phyloP scores from a whole-genome alignment of 2,329 filamentous ascomycete genomes.

The Penicillium olsonii region DNA sequence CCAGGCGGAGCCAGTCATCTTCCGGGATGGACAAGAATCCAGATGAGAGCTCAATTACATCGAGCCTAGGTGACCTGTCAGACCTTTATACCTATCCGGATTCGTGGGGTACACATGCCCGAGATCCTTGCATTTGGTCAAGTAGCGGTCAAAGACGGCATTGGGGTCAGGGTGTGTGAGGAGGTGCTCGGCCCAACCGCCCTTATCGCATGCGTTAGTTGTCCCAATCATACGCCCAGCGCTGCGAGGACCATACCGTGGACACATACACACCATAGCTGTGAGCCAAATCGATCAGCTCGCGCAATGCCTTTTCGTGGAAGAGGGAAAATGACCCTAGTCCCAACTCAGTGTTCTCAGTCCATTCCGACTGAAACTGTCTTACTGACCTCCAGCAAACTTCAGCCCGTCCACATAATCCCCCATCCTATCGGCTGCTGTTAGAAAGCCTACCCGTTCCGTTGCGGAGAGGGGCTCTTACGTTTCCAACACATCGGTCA shows the following conservation, averaged over 20 bases:
- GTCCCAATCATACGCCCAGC: not conserved
- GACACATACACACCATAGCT: slow-evolving; percentile 54
- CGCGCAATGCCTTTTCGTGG: slow-evolving; percentile 47
- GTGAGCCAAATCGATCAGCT: slow-evolving; percentile 54
- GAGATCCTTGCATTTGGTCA: slow-evolving; percentile 54
- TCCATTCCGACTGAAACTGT: not conserved
- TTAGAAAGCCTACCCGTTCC: not conserved
- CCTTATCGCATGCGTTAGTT: slow-evolving; percentile 30
- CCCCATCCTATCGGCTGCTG: slow-evolving; percentile 46
- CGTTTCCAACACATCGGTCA: slow-evolving; percentile 57
- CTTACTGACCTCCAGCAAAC: slow-evolving; percentile 49
- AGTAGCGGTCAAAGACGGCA: slow-evolving; percentile 53
- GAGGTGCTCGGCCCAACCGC: slow-evolving; percentile 58
- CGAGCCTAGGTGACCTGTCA: slow-evolving; percentile 42
- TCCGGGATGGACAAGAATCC: slow-evolving; percentile 57
- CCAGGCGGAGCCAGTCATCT: slow-evolving; percentile 56
- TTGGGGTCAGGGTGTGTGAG: slow-evolving; percentile 50
- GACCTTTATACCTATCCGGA: not conserved
- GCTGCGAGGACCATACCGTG: slow-evolving; percentile 39
- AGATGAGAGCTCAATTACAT: slow-evolving; percentile 56
- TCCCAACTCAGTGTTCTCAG: not conserved
- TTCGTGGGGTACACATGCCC: slow-evolving; percentile 33
- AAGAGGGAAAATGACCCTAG: slow-evolving; percentile 55
- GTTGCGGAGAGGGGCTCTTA: slow-evolving; percentile 22
- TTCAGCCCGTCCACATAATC: slow-evolving; percentile 58